phyloP scores from a whole-genome alignment of 1,284 basidiomycete species.

The Ustilago xerochloae region DNA sequence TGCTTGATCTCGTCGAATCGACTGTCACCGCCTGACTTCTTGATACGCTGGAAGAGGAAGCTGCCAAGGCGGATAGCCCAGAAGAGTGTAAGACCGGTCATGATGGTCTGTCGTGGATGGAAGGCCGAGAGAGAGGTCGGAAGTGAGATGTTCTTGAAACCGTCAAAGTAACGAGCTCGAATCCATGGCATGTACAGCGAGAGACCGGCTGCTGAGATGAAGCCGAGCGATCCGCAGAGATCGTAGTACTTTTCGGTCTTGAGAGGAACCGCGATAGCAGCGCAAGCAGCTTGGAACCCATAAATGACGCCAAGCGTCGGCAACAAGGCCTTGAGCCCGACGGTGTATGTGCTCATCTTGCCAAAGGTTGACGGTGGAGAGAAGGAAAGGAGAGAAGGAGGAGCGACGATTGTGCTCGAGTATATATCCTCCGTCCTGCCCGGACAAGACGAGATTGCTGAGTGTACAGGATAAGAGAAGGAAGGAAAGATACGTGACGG shows the following conservation, averaged over 20 bases:
- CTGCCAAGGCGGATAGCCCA: slow-evolving; percentile 77
- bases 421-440: neutral
- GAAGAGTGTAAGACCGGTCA: slow-evolving; percentile 73
- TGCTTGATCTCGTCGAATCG: slow-evolving; percentile 79
- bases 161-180: slow-evolving; percentile 39
- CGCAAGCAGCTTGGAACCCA: slow-evolving; percentile 56
- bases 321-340: slow-evolving; percentile 49
- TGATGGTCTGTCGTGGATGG: slow-evolving; percentile 75
- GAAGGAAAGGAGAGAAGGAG: neutral
- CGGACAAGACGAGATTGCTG: neutral
- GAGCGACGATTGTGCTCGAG: neutral
- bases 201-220: slow-evolving; percentile 75
- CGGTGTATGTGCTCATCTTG: slow-evolving; percentile 47
- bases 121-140: slow-evolving; percentile 70
- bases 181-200: slow-evolving; percentile 74
- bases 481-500: neutral
- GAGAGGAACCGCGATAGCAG: slow-evolving; percentile 42
- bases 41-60: slow-evolving; percentile 74
- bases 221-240: slow-evolving; percentile 74
- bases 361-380: neutral
- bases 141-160: slow-evolving; percentile 43
- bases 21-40: slow-evolving; percentile 74
- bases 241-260: slow-evolving; percentile 64
- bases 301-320: slow-evolving; percentile 58
- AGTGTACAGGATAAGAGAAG: neutral